Conservation (phyloP, 257 asterid species). For the Solanum etuberosum region DNA sequence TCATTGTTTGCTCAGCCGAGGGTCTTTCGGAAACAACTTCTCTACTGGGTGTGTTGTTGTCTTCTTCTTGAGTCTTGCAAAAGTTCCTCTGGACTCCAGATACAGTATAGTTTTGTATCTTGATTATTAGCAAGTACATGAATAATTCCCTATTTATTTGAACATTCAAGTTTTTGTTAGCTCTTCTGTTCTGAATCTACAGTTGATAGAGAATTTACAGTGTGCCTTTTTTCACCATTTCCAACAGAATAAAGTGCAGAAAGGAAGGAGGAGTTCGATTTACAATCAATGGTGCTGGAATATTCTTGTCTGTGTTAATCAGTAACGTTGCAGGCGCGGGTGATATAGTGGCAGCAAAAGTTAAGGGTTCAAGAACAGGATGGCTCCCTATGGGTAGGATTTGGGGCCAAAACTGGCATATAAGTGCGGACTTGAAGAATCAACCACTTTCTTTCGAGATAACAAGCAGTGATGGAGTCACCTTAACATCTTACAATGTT, state of each 20-base stretch:
- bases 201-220: neutral
- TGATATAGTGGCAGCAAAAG: slow-evolving; percentile 47
- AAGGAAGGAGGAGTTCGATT: slow-evolving; percentile 62
- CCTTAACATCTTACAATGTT: slow-evolving; percentile 30
- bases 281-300: slow-evolving; percentile 38
- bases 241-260: slow-evolving; percentile 35
- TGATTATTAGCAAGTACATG: neutral
- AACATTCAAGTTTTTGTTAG: neutral
- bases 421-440: slow-evolving; percentile 39
- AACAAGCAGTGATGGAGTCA: slow-evolving; percentile 41
- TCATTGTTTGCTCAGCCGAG: neutral
- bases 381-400: slow-evolving; percentile 72
- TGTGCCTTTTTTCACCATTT: neutral
- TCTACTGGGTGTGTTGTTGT: neutral
- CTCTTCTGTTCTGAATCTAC: neutral
- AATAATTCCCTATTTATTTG: neutral
- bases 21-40: neutral
- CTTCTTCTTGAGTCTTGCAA: neutral
- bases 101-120: neutral
- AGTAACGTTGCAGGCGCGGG: slow-evolving; percentile 56
- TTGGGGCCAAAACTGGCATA: slow-evolving; percentile 72
- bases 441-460: slow-evolving; percentile 62
- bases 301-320: slow-evolving; percentile 47
- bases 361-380: slow-evolving; percentile 57
- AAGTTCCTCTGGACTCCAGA: neutral